phyloP scores from a whole-genome alignment of 225 moss, liverwort and hornwort species.

The Asterella californica region DNA sequence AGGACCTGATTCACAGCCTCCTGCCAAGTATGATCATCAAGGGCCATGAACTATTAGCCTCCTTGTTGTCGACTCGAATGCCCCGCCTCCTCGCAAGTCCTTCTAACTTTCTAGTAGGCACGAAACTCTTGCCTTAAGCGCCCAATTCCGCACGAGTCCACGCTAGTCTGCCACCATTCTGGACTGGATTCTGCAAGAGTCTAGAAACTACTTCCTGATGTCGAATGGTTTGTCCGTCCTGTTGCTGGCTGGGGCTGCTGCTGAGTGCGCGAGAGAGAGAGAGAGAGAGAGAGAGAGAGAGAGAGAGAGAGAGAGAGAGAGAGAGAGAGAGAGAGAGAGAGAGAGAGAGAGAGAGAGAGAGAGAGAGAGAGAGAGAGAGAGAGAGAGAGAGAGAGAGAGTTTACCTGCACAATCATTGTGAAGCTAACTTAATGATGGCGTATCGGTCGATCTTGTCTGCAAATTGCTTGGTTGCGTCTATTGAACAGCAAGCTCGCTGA shows the following conservation, averaged over 20 bases:
- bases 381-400: not conserved
- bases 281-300: not conserved
- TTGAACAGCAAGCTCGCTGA: not conserved
- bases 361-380: too few relatives aligned
- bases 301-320: not conserved
- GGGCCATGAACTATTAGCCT: too few relatives aligned
- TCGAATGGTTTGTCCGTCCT: too few relatives aligned
- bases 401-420: constrained; percentile 18
- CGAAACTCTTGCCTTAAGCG: too few relatives aligned
- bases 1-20: too few relatives aligned
- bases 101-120: too few relatives aligned
- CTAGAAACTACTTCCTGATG: too few relatives aligned
- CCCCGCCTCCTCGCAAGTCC: too few relatives aligned
- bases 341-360: not conserved
- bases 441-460: not conserved
- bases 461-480: not conserved
- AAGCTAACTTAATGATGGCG: not conserved
- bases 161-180: not conserved
- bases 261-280: not conserved
- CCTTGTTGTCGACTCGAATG: too few relatives aligned
- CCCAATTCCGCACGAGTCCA: not conserved
- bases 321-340: not conserved
- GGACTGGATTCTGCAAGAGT: too few relatives aligned
- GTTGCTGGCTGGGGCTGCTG: too few relatives aligned
- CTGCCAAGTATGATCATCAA: too few relatives aligned